Evolutionary conservation across 1,284 basidiomycete genomes (phyloP).

Genomic region (Marasmius tenuissimus): DNA sequence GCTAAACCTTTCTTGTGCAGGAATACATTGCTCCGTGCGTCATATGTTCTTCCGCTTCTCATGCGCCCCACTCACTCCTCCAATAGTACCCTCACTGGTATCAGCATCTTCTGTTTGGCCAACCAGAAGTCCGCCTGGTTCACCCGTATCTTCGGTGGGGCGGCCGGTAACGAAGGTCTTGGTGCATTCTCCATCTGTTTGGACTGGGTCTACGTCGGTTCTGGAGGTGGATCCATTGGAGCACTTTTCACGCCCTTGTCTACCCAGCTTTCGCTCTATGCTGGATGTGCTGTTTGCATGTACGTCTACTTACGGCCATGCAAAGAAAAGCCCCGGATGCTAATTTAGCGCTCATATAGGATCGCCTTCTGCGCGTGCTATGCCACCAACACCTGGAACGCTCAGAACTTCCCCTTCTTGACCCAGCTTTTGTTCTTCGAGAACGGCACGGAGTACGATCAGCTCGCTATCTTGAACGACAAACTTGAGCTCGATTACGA

Average conservation of each 20-base stretch:
- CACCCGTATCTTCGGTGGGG: slow-evolving; percentile 55
- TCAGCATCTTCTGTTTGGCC: slow-evolving; percentile 60
- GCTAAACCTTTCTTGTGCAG: slow-evolving; percentile 3
- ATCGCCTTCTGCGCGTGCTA: slow-evolving; percentile 17
- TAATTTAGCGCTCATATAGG: slow-evolving; percentile 6
- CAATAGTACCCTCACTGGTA: slow-evolving; percentile 47
- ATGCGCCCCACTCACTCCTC: neutral
- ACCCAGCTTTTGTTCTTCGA: slow-evolving; percentile 32
- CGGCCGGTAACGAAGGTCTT: slow-evolving; percentile 1
- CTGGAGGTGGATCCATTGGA: slow-evolving; percentile 34
- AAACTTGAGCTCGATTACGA: slow-evolving; percentile 29
- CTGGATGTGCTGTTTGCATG: slow-evolving; percentile 30
- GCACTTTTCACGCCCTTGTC: slow-evolving; percentile 36
- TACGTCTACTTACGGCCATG: slow-evolving; percentile 12
- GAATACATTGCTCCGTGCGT: slow-evolving; percentile 18
- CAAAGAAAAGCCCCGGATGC: neutral
- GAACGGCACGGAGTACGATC: slow-evolving; percentile 30
- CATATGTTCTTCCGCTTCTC: too few species aligned
- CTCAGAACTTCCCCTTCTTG: slow-evolving; percentile 32
- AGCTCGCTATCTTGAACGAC: slow-evolving; percentile 25
- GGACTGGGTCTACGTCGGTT: slow-evolving; percentile 35
- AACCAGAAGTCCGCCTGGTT: slow-evolving; percentile 53
- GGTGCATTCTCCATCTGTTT: slow-evolving; percentile 22
- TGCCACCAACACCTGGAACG: slow-evolving; percentile 13
- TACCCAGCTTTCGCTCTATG: slow-evolving; percentile 32